Conservation (phyloP, 106 monocot species). For the Xerophyta viscosa region DNA sequence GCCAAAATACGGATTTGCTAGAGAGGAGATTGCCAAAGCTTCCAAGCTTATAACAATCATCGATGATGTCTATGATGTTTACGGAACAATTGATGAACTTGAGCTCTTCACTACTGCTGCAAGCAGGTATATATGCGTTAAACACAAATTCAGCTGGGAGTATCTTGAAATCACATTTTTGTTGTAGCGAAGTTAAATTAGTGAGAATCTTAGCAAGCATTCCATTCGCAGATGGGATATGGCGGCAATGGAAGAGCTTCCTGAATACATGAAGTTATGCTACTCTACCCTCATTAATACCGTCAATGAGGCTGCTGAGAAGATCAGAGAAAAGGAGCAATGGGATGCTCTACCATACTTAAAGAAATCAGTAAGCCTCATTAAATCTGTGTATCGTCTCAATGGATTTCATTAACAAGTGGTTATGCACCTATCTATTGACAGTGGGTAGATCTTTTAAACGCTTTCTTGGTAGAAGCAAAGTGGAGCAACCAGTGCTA, state of each 20-base stretch:
- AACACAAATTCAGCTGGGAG: not conserved
- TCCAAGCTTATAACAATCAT: slow-evolving; percentile 12
- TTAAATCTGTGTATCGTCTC: not conserved
- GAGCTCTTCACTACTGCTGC: slow-evolving; percentile 29
- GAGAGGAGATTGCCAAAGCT: slow-evolving; percentile 28
- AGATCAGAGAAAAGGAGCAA: slow-evolving; percentile 7
- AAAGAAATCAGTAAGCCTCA: slow-evolving; percentile 22
- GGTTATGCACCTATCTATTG: not conserved
- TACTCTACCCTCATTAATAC: slow-evolving; percentile 16
- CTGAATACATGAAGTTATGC: slow-evolving; percentile 34
- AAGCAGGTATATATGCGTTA: slow-evolving; percentile 11
- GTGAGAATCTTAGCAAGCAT: too few species aligned
- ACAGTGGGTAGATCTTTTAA: slow-evolving; percentile 44
- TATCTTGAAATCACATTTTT: not conserved
- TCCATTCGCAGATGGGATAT: slow-evolving; percentile 28
- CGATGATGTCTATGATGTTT: slow-evolving; percentile 41
- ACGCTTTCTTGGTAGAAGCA: slow-evolving; percentile 33
- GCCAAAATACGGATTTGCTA: slow-evolving; percentile 10
- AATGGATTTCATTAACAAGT: not conserved
- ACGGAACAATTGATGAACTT: slow-evolving; percentile 43
- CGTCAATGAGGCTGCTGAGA: slow-evolving; percentile 18
- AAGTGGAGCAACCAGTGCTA: slow-evolving; percentile 25
- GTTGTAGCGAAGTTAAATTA: not conserved
- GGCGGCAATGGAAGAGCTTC: slow-evolving; percentile 22
- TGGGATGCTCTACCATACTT: slow-evolving; percentile 19